Evolutionary conservation across 2,329 filamentous ascomycete species (phyloP), one percentile per base, ranked within the genome.

Genomic region (Meredithiella fracta): DNA sequence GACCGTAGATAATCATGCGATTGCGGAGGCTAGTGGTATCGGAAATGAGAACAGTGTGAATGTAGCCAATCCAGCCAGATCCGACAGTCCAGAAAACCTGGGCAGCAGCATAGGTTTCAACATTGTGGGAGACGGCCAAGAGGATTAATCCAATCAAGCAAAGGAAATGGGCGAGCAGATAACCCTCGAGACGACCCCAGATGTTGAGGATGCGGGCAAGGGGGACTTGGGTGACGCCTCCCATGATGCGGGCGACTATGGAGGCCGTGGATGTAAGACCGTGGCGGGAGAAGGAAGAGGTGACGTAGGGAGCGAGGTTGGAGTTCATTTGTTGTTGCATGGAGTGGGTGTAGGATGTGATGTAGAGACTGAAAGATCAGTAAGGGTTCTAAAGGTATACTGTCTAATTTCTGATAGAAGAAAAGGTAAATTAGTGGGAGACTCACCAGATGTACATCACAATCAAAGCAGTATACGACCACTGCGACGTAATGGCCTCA

Each of bases 61-160:
- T 69, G 64, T 71, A 73, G 1, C 52, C 60, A 65, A 66, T 47
- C 71, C 63, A 49, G 67, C 70, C 59, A 67, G 67, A 70, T 57
- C 83, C 83, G 47, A 83, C 75, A 56, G 74, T 75, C 63, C 83
- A 85, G 60, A 86, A 80, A 1, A 85, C 80, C 61, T 80, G 73
- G 1, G 77, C 80, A 1, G 80, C 80, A 47, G 77, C 77, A 64
- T 81, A 85, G 0, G 74, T 78, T 59, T 76, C 67, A 9, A 84
- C 73, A 57, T 76, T 77, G 1, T 72, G 70, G 65, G 77, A 84
- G 1, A 71, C 73, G 11, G 84, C 84, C 71, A 85, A 84, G 67
- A 87, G 75, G 59, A 82, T 71, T 54, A 84, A 72, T 20, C 72
- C 73, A 51, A 75, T 49, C 4, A 74, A 69, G 62, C 73, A 74